These are phyloP conservation scores for Melastoma malabathricum DNA, from an alignment of 345 rosid genomes.

Conservation along the genomic window DNA sequence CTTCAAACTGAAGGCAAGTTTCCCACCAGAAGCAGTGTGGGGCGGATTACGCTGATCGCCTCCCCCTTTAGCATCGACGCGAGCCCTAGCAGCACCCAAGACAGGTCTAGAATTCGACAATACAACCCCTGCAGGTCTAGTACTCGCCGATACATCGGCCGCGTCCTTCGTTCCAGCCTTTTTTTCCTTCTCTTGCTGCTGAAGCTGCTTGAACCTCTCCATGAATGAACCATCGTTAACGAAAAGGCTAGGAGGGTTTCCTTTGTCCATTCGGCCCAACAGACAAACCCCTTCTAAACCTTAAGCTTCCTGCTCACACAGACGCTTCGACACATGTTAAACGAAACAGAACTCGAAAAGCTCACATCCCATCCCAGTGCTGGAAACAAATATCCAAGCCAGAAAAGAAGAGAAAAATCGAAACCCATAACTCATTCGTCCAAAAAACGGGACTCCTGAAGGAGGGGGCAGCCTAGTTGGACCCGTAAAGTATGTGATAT, in stretches of 20 bases:
- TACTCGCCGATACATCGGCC: conserved; percentile 23
- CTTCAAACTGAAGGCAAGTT: conserved; percentile 95
- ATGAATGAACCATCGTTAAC: conserved; percentile 96
- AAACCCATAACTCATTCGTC: too few species aligned
- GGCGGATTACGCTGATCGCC: conserved; percentile 29
- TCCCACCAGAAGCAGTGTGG: conserved; percentile 42
- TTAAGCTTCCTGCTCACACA: too few species aligned
- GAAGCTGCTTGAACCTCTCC: conserved; percentile 97
- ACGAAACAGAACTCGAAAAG: too few species aligned
- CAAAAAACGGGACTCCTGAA: too few species aligned
- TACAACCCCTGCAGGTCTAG: conserved; percentile 48
- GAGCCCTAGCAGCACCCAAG: conserved; percentile 24
- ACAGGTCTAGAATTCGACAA: conserved; percentile 35
- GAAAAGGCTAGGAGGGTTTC: conserved; percentile 62
- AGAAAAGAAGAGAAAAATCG: too few species aligned
- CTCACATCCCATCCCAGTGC: too few species aligned
- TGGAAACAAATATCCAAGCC: too few species aligned
- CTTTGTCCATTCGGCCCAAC: conserved; percentile 43
- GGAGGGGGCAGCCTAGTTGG: too few species aligned
- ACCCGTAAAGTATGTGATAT: too few species aligned
- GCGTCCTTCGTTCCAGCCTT: conserved; percentile 17
- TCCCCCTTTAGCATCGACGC: conserved; percentile 33
- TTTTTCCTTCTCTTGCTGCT: conserved; percentile 49
- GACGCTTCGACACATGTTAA: too few species aligned
- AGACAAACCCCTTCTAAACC: too few species aligned